A percentile compares a stretch with the other conserved stretches of the same genome.
Evolutionary conservation across 129 eudicot genomes (phyloP).

Genomic region (Flaveria robusta): DNA sequence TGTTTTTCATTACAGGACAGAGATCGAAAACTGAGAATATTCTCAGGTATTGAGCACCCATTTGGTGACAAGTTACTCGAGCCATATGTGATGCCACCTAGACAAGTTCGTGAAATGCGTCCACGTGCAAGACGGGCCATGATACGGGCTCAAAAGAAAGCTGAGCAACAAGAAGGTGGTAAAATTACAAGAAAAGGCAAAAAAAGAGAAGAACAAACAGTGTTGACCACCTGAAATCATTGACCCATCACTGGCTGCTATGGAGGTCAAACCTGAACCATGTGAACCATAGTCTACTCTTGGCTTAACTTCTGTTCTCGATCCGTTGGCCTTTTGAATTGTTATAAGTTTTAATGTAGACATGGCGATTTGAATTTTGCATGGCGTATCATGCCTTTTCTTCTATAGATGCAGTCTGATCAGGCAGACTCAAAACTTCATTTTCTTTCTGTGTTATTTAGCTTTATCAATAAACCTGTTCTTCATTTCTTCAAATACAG

Average conservation of each 20-base stretch:
- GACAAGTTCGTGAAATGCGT: slow-evolving; percentile 87
- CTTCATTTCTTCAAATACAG: neutral
- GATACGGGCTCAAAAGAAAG: slow-evolving; percentile 82
- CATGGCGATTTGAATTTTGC: neutral
- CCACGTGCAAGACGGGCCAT: slow-evolving; percentile 89
- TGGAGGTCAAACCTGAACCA: slow-evolving; percentile 6
- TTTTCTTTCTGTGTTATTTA: neutral
- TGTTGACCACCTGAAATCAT: slow-evolving; percentile 33
- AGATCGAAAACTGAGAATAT: slow-evolving; percentile 88
- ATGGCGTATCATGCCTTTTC: neutral
- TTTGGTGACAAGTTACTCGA: slow-evolving; percentile 77
- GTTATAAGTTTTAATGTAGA: neutral
- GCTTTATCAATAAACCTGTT: neutral
- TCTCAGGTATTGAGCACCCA: slow-evolving; percentile 76
- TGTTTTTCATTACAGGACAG: slow-evolving; percentile 55
- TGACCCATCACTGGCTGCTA: neutral
- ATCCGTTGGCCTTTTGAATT: neutral
- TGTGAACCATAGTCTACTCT: neutral
- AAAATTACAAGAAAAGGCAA: slow-evolving; percentile 51
- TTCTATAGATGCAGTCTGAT: neutral
- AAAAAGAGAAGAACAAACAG: slow-evolving; percentile 48
- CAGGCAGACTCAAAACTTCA: neutral
- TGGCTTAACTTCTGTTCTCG: neutral
- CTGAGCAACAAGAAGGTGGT: slow-evolving; percentile 66
- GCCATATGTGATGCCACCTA: slow-evolving; percentile 77